Base-by-base conservation (phyloP, 257 asterid genomes). In the Linaria vulgaris region DNA sequence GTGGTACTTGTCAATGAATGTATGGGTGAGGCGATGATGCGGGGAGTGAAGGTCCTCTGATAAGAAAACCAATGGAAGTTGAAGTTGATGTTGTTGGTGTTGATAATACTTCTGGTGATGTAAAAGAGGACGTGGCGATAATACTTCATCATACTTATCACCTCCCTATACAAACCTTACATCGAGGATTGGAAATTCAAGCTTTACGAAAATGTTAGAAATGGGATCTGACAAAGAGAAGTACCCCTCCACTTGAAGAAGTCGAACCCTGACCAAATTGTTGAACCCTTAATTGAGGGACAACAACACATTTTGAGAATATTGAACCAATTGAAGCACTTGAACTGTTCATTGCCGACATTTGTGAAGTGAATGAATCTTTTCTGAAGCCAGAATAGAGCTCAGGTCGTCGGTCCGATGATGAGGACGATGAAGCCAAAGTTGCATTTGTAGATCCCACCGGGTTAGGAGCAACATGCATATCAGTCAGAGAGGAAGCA, bases 71-170 rank as follows among this genome's bases (percentile, higher is more conserved):
- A 2, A 61, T 72, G 38, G 51, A 63, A 48, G 39, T n/a, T n/a
- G n/a, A n/a, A n/a, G n/a, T 61, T 41, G 69, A 55, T 39, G 17
- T n/a, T n/a, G n/a, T n/a, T n/a, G n/a, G 41, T 63, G 74, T 59
- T 62, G 82, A 71, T 44, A 25, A 23, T 56, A 64, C 66, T 30
- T n/a, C n/a, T 1, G 68, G 50, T 3, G 78, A 77, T 38, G 76
- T 72, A 10, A 20, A 62, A 39, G 72, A 76, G 60, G 75, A 55
- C 57, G n/a, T n/a, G n/a, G 84, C 66, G 44, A 66, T 3, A 15
- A 58, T 68, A 21, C 78, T 56, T 56, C 79, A n/a, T 80, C 95
- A 81, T 89, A 83, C 76, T 69, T 92, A 1, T 86, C 91, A 64
- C 85, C 89, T 64, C 97, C 97, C 8, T 92, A 78, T 45, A 79